A percentile compares a stretch with the other conserved stretches of the same genome.
Evolutionary conservation across 2,329 filamentous ascomycete species (phyloP).

Genomic region (Pseudonectria buxi): DNA sequence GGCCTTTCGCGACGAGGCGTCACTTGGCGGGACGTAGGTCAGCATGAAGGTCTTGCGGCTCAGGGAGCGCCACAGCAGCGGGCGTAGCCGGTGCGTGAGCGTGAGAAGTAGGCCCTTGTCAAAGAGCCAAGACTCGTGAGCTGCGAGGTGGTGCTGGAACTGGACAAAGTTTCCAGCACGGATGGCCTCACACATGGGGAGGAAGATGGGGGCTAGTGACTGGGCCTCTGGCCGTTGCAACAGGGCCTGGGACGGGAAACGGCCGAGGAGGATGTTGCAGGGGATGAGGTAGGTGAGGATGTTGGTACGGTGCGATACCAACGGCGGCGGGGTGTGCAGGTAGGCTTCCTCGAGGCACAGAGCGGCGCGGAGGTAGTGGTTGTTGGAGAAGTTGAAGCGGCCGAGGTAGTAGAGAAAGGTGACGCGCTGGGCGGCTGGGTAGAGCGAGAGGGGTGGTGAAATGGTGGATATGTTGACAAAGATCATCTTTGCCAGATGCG

Average conservation of each 20-base stretch:
- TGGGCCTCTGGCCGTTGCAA: conserved; percentile 58
- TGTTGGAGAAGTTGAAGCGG: conserved; percentile 79
- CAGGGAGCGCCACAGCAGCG: conserved; percentile 78
- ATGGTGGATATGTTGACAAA: conserved; percentile 82
- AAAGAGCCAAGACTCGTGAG: conserved; percentile 66
- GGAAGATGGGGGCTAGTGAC: conserved; percentile 58
- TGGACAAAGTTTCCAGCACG: conserved; percentile 64
- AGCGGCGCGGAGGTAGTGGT: conserved; percentile 72
- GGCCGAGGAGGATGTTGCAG: conserved; percentile 75
- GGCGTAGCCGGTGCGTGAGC: conserved; percentile 69
- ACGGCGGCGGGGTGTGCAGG: conserved; percentile 53
- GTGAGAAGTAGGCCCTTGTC: conserved; percentile 68
- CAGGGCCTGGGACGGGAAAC: conserved; percentile 64
- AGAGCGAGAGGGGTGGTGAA: conserved; percentile 72
- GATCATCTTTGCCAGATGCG: conserved; percentile 76
- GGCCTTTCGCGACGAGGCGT: conserved; percentile 51
- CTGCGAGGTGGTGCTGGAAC: conserved; percentile 63
- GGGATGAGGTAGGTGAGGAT: conserved; percentile 82
- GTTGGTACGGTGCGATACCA: conserved; percentile 66
- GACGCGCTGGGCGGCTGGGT: conserved; percentile 79
- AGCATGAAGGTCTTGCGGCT: conserved; percentile 71
- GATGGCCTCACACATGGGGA: conserved; percentile 67
- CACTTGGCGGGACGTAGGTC: conserved; percentile 61
- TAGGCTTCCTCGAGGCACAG: conserved; percentile 74
- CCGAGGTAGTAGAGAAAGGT: conserved; percentile 94